Conservation (phyloP, 805 yeast genomes). For the Candida chauliodis region DNA sequence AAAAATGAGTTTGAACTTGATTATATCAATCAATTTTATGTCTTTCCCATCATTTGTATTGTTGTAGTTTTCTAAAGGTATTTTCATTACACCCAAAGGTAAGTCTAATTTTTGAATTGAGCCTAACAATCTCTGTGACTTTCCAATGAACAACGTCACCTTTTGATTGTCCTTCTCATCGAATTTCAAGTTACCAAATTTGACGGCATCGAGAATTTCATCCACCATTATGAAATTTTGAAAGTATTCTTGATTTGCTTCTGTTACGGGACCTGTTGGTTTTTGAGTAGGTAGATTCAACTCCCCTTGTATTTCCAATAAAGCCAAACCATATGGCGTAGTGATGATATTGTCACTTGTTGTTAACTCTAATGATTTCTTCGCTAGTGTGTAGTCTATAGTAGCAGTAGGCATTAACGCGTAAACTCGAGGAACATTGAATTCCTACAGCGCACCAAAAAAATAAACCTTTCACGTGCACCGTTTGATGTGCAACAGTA, state of each 20-base stretch:
- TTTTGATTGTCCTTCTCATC: constrained; percentile 35
- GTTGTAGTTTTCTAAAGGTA: constrained; percentile 24
- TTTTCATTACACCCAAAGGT: constrained; percentile 61
- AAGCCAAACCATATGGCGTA: constrained; percentile 56
- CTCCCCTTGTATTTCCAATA: constrained; percentile 75
- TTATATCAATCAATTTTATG: constrained; percentile 56
- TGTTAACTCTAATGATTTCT: constrained; percentile 7
- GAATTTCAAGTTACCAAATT: constrained; percentile 47
- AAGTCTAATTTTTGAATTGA: constrained; percentile 53
- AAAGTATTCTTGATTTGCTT: constrained; percentile 23
- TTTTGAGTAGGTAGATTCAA: constrained; percentile 41
- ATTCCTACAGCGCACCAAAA: background rate
- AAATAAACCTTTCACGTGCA: too few species aligned
- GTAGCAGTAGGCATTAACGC: constrained; percentile 17
- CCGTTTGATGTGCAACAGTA: too few species aligned
- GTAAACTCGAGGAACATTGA: background rate
- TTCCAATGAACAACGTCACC: constrained; percentile 62
- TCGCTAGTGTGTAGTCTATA: constrained; percentile 16
- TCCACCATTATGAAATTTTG: constrained; percentile 32
- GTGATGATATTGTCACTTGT: constrained; percentile 24
- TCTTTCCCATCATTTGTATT: constrained; percentile 18
- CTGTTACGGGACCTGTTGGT: constrained; percentile 32
- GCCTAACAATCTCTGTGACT: constrained; percentile 68
- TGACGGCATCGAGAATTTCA: constrained; percentile 42
- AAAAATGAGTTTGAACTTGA: constrained; percentile 57